Base-by-base conservation (phyloP, 345 rosid genomes). In the Physaria fendleri region DNA sequence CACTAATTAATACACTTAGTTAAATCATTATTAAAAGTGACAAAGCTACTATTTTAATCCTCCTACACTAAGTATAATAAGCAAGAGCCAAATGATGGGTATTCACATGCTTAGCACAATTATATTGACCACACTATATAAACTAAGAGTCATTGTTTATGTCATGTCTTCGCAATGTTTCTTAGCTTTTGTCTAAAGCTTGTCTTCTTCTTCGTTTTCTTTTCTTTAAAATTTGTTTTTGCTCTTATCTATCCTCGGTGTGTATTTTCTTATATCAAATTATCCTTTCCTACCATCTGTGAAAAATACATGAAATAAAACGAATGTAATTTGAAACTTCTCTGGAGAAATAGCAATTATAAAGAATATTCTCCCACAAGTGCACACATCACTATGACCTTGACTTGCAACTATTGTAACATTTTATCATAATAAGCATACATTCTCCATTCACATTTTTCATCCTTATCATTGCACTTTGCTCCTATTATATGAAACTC, bases 51-150 rank as follows among this genome's bases (percentile, higher is more conserved):
- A 44, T 20, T 17, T 35, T 56, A 35, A 28, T 28, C 39, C 16
- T 27, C 56, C 5, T 47, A 54, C 37, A 69, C 46, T 45, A 25
- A 59, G 27, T 18, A 18, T 45, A 20, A 29, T 29, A 21, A 16
- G 43, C 28, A 46, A 61, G 56, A 59, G 55, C 48, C 59, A 67
- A 68, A 79, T 68, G 77, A 76, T 79, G 75, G 57, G 11, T 65
- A 60, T 24, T 68, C 78, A 79, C 76, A 73, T 74, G 77, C 77
- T 52, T 27, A 42, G 45, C 53, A 53, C 39, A 77, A 77, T 57
- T 62, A 71, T 61, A 59, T 16, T 47, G 53, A 70, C 49, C 68
- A 70, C 56, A 16, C 60, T 48, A 24, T 29, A 28, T 4, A 56
- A 34, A 27, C 63, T 44, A 35, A 35, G 57, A 48, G 37, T 48